Base-by-base conservation (phyloP, 495 filamentous ascomycete species). In the Neurospora pannonica region DNA sequence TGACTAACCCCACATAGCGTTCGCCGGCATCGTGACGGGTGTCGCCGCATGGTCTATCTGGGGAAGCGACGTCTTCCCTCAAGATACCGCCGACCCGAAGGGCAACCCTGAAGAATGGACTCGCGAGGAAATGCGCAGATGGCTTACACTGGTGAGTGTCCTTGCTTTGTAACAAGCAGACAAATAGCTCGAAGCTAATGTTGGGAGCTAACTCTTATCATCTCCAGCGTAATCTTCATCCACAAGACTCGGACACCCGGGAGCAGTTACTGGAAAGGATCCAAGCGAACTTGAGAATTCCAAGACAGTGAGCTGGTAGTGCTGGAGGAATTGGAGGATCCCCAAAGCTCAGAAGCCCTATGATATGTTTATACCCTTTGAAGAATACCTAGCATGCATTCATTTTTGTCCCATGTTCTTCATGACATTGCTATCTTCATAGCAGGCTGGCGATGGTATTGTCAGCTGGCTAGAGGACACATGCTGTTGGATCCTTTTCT, bases 1-100 rank as follows among this genome's bases (percentile, higher is more conserved):
- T 28, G 42, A 48, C 75, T 78, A 38, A 79, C 74, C 15, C 43
- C 5, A 21, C 5, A 38, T 70, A 91, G 90, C 88, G 67, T 97
- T 97, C 81, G 88, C 92, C 19, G 93, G 93, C 31, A 89, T 97
- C 75, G 90, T 97, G 54, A 92, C 93, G 4, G 94, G 92, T 4
- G 94, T 92, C 8, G 91, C 94, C 7, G 92, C 79, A 21, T 97
- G 91, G 90, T 87, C 91, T 3, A 97, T 97, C 74, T 93, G 92
- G 91, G 92, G 92, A 71, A 87, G 88, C 36, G 93, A 94, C 74
- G 87, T 97, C 76, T 94, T 97, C 75, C 93, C 94, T 1, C 77
- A 85, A 0, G 82, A 34, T 37, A 37, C 54, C 54, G 75, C 82
- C 36, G 94, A 97, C 81, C 94, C 94, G n/a, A 91, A 83, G 71